Evolutionary conservation across 352 stramenopile species (phyloP), one percentile per base, ranked within the genome.

Genomic region (Phytophthora idaei): DNA sequence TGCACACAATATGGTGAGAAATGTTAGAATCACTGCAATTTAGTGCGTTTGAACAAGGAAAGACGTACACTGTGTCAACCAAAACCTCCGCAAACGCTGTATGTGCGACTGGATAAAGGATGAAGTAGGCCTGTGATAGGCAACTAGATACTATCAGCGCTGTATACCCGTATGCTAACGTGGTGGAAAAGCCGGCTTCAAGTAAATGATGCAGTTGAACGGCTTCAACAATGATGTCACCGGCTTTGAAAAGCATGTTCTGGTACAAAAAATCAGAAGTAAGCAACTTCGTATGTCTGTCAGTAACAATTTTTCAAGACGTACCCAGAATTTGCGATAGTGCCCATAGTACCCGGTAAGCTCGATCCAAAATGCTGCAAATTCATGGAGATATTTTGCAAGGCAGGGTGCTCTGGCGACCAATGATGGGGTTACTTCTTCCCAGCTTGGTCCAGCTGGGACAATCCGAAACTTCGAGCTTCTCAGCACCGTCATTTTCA

Each of bases 11-110:
- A 21, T 21, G 0, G 17, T 21, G 21, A 21, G 21, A 21, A 21
- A 21, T 21, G 21, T 21, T 21, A 21, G 21, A 21, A 21, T 21
- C 21, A 21, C 21, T 21, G 21, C 21, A 21, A 21, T 21, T 21
- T 21, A 21, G 21, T 21, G 21, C 21, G 0, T 21, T 21, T 21
- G 21, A 21, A 21, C 0, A 44, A n/a, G 9, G 21, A 50, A 32
- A 29, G 46, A 60, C 69, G 25, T 70, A 73, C 64, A 76, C 27
- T 1, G 64, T 70, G 25, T 73, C 69, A 2, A 70, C 47, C 5
- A 76, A 42, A 1, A 76, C 56, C 49, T 76, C 64, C 0, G 59
- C 53, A 27, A 76, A 76, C 0, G 69, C 69, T 1, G 64, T 58
- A 36, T 61, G 56, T 1, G 46, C 15, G 0, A 17, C n/a, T 1